Evolutionary conservation across 768 basidiomycete species (phyloP), one percentile per base, ranked within the genome.

Genomic region (Rhizopogon vulgaris): DNA sequence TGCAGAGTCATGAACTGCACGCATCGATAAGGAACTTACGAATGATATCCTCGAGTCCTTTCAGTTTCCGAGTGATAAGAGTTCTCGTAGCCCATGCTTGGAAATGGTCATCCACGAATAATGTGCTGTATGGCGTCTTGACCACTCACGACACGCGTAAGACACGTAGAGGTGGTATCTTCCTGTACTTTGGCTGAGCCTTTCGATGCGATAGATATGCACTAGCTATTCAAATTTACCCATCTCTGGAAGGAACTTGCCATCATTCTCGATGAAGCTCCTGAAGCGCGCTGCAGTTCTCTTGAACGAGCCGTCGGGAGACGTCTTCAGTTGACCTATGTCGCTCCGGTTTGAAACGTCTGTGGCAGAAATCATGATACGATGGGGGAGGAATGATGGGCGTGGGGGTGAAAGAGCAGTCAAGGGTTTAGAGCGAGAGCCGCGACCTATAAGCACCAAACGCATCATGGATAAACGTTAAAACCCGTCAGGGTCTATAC

Each of bases 111-210:
- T 4, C 14, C 10, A 40, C 38, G 9, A 34, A n/a, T 17, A 8
- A 22, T 34, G 22, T 17, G 10, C n/a, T 12, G 10, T 6, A n/a
- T 37, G 49, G 22, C 12, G 14, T 10, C 17, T 25, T 10, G 17
- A 14, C 38, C 22, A 58, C 85, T 65, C 56, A 90, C 88, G 93
- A 61, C 93, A 97, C 2, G 87, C 83, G 56, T 84, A 82, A 4
- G 87, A 88, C 52, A 96, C 89, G 60, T 90, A 95, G 58, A 95
- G 88, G 59, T 90, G 89, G 66, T 97, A 97, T 41, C 94, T 85
- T 54, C 83, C 92, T 92, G 41, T 47, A 48, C 22, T 22, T 46
- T 10, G 45, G 17, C 2, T 32, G n/a, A 43, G 18, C 6, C 22
- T 22, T 25, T 43, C 15, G 9, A 34, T 5, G 14, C 32, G 5